These are phyloP conservation scores for Xylaria digitata DNA, from an alignment of 2,329 filamentous ascomycete species.

Conservation along the genomic window DNA sequence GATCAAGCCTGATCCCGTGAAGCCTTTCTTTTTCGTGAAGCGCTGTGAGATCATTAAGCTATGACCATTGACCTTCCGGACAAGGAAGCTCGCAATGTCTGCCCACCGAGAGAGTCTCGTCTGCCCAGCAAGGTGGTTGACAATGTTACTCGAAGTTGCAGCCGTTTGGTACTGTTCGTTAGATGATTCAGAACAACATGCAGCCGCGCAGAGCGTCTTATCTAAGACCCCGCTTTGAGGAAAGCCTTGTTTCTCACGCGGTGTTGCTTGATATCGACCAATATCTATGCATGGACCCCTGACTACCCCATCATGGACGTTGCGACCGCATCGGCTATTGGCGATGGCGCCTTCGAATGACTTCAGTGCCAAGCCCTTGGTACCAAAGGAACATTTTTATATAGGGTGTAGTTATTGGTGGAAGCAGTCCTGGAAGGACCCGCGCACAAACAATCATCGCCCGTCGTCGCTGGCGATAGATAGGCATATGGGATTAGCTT, in stretches of 20 bases:
- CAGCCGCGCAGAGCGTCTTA: conserved; percentile 41
- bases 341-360: conserved; percentile 33
- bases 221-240: conserved; percentile 40
- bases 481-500: conserved; percentile 29
- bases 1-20: conserved; percentile 32
- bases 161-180: conserved; percentile 26
- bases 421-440: conserved; percentile 11
- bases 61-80: conserved; percentile 31
- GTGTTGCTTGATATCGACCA: conserved; percentile 24
- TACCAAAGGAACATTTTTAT: conserved; percentile 20
- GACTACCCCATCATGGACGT: conserved; percentile 29
- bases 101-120: conserved; percentile 24
- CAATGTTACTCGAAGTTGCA: conserved; percentile 32
- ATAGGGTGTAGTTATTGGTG: conserved; percentile 22
- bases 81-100: conserved; percentile 31
- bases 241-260: conserved; percentile 34
- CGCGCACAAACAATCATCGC: conserved; percentile 16
- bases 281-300: conserved; percentile 29
- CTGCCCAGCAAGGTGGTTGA: conserved; percentile 27
- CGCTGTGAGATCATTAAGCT: not conserved
- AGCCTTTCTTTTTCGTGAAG: conserved; percentile 36
- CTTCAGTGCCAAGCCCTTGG: conserved; percentile 34
- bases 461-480: conserved; percentile 23
- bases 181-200: conserved; percentile 19
- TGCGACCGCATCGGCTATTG: conserved; percentile 29